Percentiles rank a stretch among this genome's conserved stretches.
Conservation (phyloP, 768 basidiomycete genomes). For the Mycena polygramma region DNA sequence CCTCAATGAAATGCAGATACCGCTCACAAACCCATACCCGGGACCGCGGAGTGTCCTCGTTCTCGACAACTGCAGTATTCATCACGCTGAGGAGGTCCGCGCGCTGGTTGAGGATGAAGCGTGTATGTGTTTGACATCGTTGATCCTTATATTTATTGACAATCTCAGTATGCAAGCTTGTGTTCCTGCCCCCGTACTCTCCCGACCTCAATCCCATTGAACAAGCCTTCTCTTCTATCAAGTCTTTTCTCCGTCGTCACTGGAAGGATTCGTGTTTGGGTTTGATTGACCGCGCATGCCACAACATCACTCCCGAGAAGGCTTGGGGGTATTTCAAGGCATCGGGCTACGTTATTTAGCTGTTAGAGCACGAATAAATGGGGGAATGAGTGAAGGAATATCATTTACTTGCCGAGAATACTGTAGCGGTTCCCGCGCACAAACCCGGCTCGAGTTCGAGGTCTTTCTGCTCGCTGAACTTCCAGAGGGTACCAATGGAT, state of each 20-base stretch:
- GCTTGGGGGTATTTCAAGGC: slow-evolving; percentile 31
- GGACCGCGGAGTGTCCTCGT: slow-evolving; percentile 47
- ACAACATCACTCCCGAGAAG: slow-evolving; percentile 35
- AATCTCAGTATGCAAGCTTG: slow-evolving; percentile 23
- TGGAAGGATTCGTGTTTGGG: slow-evolving; percentile 14
- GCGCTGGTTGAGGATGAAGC: slow-evolving; percentile 39
- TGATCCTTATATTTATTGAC: too few species aligned
- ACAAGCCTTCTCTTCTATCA: slow-evolving; percentile 38
- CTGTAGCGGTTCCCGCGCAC: not conserved
- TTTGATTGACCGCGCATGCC: slow-evolving; percentile 22
- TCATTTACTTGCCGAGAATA: not conserved
- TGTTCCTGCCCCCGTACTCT: slow-evolving; percentile 46
- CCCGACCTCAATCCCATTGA: slow-evolving; percentile 48
- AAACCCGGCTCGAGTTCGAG: too few species aligned
- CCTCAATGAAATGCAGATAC: too few species aligned
- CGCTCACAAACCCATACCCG: slow-evolving; percentile 46
- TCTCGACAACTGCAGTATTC: slow-evolving; percentile 51
- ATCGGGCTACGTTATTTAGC: slow-evolving; percentile 23
- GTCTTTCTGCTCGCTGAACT: too few species aligned
- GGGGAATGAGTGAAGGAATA: not conserved
- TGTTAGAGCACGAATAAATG: too few species aligned
- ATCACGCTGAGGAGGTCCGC: slow-evolving; percentile 46
- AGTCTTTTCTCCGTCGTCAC: slow-evolving; percentile 26
- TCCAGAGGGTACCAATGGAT: too few species aligned
- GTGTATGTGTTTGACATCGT: slow-evolving; percentile 29